A percentile compares a stretch with the other conserved stretches of the same genome.
Conservation (phyloP, 2,329 filamentous ascomycete species). For the Acrodontium crateriforme region DNA sequence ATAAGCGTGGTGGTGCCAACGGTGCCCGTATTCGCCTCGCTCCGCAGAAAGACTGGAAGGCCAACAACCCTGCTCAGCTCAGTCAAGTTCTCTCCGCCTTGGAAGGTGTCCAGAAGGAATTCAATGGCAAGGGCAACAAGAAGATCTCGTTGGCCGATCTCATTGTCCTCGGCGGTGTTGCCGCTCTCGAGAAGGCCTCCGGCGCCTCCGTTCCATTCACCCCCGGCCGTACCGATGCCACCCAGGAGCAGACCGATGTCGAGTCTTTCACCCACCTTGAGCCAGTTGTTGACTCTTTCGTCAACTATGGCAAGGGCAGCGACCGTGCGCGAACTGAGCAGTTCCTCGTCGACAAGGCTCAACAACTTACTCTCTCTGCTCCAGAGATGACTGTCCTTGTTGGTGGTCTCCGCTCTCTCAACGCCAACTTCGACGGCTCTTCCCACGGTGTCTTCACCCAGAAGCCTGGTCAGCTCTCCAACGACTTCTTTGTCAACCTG, state of each 20-base stretch:
- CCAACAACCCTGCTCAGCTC: constrained; percentile 59
- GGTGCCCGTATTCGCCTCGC: constrained; percentile 62
- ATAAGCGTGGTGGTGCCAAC: constrained; percentile 75
- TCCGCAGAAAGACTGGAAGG: constrained; percentile 58
- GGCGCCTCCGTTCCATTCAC: constrained; percentile 54
- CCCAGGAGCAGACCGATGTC: constrained; percentile 57
- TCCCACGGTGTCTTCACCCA: constrained; percentile 53
- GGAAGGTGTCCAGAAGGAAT: constrained; percentile 51
- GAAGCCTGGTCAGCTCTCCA: constrained; percentile 54
- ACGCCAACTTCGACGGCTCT: constrained; percentile 59
- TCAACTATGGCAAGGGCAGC: constrained; percentile 57
- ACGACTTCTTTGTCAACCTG: constrained; percentile 73
- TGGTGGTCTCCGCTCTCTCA: constrained; percentile 57
- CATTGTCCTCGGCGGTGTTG: constrained; percentile 59
- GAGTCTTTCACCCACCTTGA: constrained; percentile 52
- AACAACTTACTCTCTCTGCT: constrained; percentile 55
- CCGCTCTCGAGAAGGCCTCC: constrained; percentile 60
- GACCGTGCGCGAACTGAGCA: constrained; percentile 51
- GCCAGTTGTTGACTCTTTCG: constrained; percentile 62
- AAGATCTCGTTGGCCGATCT: constrained; percentile 66
- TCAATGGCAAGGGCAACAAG: constrained; percentile 50
- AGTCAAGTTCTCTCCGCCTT: constrained; percentile 46
- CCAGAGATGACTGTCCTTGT: constrained; percentile 59
- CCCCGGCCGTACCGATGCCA: constrained; percentile 58
- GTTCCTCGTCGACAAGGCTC: constrained; percentile 56